Evolutionary conservation across 257 asterid species (phyloP), one percentile per base, ranked within the genome.

Genomic region (Petunia secreta): DNA sequence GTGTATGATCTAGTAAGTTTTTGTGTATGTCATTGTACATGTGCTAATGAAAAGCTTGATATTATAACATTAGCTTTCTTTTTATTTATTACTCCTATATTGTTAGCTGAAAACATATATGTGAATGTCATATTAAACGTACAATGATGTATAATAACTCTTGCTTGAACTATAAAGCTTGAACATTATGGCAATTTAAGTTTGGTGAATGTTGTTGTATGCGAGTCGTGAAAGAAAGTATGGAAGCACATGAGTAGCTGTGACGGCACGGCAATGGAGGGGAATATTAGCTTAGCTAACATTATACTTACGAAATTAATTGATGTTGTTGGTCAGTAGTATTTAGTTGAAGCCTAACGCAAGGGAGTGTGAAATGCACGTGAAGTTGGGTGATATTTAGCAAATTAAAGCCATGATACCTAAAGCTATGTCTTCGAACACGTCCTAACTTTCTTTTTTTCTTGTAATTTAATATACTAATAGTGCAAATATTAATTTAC

Each of bases 251-350:
- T 84, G 91, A 90, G 93, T 88, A 79, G 88, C n/a, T 85, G 95
- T 54, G 85, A 92, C 92, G 97, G 94, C 94, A 92, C 93, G 93
- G 91, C 89, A 84, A 78, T 46, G 6, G 79, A 37, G 79, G 75
- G 53, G 59, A 68, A 81, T 83, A 82, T 78, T 58, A 79, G 39
- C 44, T 85, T 48, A 71, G 25, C 63, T 62, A 81, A 73, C 85
- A 63, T 77, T 81, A 81, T 85, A 58, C 77, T 13, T 39, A 46
- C 77, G 62, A 82, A 60, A 81, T 78, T 83, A 83, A 85, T 83
- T 71, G 41, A 48, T 48, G 34, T 71, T 71, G 60, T 80, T 87
- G 79, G 87, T 80, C 85, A 83, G 80, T 60, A 57, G 25, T 25
- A 25, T 25, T 25, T 84, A 53, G 73, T 82, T 83, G 75, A 66